Evolutionary conservation across 1,139 yeast species (phyloP).

Genomic region (Candida dubliniensis): DNA sequence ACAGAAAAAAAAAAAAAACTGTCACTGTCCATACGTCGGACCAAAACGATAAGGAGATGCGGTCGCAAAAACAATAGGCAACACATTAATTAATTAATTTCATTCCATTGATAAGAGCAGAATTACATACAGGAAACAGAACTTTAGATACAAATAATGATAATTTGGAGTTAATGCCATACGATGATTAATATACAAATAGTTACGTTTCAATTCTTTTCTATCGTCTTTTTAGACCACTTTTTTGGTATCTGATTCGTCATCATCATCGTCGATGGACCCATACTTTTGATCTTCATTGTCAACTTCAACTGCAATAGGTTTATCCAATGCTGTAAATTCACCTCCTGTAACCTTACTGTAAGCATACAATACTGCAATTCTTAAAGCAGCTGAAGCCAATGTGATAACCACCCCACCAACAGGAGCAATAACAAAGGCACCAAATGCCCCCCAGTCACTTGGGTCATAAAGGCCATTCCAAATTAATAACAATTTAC

Average conservation of each 20-base stretch:
- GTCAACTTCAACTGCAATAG: conserved; percentile 21
- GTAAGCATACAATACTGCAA: conserved; percentile 34
- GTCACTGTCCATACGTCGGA: too few species aligned
- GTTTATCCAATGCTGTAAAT: conserved; percentile 60
- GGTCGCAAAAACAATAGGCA: too few species aligned
- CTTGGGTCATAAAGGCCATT: conserved; percentile 73
- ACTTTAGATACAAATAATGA: too few species aligned
- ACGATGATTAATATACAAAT: too few species aligned
- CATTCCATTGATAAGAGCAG: too few species aligned
- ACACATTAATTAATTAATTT: too few species aligned
- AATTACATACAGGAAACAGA: too few species aligned
- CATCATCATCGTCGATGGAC: conserved; percentile 15
- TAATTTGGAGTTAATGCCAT: too few species aligned
- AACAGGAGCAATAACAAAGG: conserved; percentile 87
- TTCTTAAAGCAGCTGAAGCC: conserved; percentile 52
- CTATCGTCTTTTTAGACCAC: conserved; percentile 2
- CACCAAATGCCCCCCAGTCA: conserved; percentile 96
- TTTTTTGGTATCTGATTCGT: background rate
- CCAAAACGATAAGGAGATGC: too few species aligned
- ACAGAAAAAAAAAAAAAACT: too few species aligned
- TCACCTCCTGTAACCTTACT: conserved; percentile 41
- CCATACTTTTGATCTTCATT: conserved; percentile 16
- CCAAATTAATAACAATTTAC: conserved; percentile 64
- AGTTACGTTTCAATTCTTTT: background rate
- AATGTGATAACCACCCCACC: conserved; percentile 69